Evolutionary conservation across 352 stramenopile species (phyloP), one percentile per base, ranked within the genome.

Genomic region (Globisporangium uncinulatum): DNA sequence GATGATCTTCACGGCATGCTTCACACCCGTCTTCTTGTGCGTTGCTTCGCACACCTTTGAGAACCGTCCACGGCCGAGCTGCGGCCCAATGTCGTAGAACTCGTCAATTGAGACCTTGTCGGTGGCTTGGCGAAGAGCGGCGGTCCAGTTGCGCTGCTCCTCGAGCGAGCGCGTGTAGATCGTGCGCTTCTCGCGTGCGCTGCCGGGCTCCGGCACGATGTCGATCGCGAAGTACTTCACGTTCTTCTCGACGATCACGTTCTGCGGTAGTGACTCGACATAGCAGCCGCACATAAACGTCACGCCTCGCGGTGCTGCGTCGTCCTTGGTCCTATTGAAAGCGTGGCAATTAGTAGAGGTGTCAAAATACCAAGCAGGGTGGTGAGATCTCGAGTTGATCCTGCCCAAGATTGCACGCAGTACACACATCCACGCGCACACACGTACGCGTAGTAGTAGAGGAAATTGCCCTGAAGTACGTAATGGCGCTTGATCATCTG

Each of bases 1-100:
- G 54, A 98, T 97, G 50, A 97, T 89, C 61, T 98, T 98, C 19
- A 97, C 90, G 0, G 92, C 92, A 31, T 86, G 87, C 51, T 82
- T 92, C 36, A 84, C 70, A 4, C 71, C 71, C 0, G 61, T 79
- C 19, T 73, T 57, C 53, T 86, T 82, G 66, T 93, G 71, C 6
- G 67, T 87, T 11, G 76, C 85, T 51, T 89, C 82, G 42, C 79
- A 96, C 0, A 98, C 92, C 5, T 82, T 77, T 8, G 86, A 95
- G 70, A 97, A 98, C 5, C 86, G 74, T 0, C 93, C 93, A 24
- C 81, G 74, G 7, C 93, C 93, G 4, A 98, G 76, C 51, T 97
- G 82, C 11, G 83, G 71, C 0, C 87, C 86, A 36, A 97, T 79
- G n/a, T 86, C 71, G 64, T 97, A 98, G 46, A 85, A 87, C 63